Evolutionary conservation across 177 flowering plant species (phyloP).

Genomic region (Telopea speciosissima): DNA sequence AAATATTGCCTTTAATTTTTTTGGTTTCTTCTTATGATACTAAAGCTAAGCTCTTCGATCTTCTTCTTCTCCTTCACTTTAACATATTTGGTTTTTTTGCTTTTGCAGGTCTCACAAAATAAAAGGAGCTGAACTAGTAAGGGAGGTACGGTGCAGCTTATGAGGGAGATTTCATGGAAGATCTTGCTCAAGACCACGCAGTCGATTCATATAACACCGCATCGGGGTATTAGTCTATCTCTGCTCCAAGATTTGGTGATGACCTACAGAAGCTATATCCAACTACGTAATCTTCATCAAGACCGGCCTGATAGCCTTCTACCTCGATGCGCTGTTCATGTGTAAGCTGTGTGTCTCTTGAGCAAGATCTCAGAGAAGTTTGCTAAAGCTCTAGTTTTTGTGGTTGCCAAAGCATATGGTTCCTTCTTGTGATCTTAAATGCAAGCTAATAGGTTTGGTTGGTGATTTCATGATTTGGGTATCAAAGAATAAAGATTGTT

Average conservation of each 20-base stretch:
- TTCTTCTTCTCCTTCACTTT: background rate
- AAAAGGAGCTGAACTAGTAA: background rate
- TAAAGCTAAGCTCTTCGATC: background rate
- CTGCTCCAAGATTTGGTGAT: background rate
- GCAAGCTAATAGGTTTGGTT: no score
- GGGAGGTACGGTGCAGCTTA: background rate
- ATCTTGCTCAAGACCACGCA: conserved; percentile 26
- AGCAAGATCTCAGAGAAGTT: background rate
- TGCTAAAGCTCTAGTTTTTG: no score
- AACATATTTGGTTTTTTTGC: background rate
- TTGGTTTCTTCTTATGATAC: background rate
- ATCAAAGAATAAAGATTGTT: no score
- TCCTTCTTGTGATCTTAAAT: no score
- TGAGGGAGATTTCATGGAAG: background rate
- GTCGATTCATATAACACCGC: conserved; percentile 13
- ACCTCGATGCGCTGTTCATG: conserved; percentile 20
- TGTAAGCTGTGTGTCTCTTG: conserved; percentile 14
- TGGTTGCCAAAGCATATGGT: no score
- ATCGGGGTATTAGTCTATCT: conserved; percentile 14
- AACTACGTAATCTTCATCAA: no score
- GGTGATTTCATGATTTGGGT: no score
- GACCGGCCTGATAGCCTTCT: conserved; percentile 11
- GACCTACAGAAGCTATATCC: no score
- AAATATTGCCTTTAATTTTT: background rate
- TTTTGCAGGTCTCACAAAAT: background rate